Percentiles rank a stretch among this genome's conserved stretches.
These are phyloP conservation scores for Ormosia emarginata DNA, from an alignment of 306 rosid genomes.

Conservation along the genomic window DNA sequence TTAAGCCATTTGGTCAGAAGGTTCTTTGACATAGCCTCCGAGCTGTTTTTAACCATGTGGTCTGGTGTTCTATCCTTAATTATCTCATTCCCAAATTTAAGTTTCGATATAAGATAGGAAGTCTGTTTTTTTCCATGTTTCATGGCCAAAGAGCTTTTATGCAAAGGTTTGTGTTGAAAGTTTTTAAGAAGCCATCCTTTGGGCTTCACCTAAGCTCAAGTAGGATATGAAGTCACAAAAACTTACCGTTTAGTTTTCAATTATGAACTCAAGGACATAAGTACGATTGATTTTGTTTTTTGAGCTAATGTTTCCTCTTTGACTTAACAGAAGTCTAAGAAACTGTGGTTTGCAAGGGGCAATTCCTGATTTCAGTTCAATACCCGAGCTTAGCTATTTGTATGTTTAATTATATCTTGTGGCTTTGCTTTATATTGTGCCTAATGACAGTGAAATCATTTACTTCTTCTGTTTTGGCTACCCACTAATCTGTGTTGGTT, in stretches of 20 bases:
- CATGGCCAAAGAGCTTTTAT: background rate
- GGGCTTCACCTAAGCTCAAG: constrained; percentile 14
- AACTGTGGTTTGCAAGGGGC: constrained; percentile 80
- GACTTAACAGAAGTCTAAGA: constrained; percentile 74
- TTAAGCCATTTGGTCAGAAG: background rate
- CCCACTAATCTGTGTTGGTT: constrained; percentile 23
- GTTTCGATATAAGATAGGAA: background rate
- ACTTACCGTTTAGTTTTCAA: background rate
- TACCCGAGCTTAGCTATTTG: constrained; percentile 62
- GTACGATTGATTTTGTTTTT: background rate
- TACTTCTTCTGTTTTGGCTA: constrained; percentile 1
- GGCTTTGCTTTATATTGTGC: constrained; percentile 3
- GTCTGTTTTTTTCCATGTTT: background rate
- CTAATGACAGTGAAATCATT: background rate
- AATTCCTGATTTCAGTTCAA: constrained; percentile 69
- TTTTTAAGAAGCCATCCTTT: background rate
- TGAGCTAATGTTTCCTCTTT: constrained; percentile 27
- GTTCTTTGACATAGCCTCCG: background rate
- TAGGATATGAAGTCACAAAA: background rate
- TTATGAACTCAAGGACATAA: constrained; percentile 1
- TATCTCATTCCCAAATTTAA: background rate
- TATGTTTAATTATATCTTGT: constrained; percentile 39
- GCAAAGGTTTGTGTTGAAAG: background rate
- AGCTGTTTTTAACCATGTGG: background rate
- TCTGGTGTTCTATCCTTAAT: background rate